Base-by-base conservation (phyloP, 805 yeast species). In the Zygotorulaspora danielsina region DNA sequence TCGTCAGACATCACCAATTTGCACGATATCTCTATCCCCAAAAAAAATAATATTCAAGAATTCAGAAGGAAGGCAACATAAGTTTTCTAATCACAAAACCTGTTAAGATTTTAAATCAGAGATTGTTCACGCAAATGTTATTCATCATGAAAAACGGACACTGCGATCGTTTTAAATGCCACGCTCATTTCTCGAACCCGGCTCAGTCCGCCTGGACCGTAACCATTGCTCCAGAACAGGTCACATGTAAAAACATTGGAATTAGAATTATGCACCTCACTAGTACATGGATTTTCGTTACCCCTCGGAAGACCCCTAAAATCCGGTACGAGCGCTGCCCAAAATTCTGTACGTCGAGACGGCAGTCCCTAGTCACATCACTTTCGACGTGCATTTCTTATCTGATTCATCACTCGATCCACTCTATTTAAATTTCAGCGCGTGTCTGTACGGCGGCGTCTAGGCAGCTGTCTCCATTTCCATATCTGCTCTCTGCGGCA, bases 61-160 rank as follows among this genome's bases (percentile, higher is more conserved):
- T 32, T 62, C 67, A 63, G 67, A 60, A 62, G 67, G 67, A 63
- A 63, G 65, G 67, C 67, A 63, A 62, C 67, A 61, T 56, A 53
- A 48, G 59, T 54, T 60, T 63, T 59, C 50, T 60, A 61, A 61
- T 60, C 64, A 49, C 52, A 45, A 41, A 49, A 51, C 47, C 51
- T 44, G 35, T 37, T 38, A 30, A 31, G 33, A 33, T 46, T 45
- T 50, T 54, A 48, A 39, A 40, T 62, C 67, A 63, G 65, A 63
- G 67, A 63, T 63, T 63, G 67, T 63, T 63, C 67, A 62, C 66
- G 51, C 58, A 46, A 51, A 54, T 55, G 61, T 60, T 57, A 55
- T 55, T 62, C 66, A 62, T 62, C 66, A 62, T 52, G 49, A 48
- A 45, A 42, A 39, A 25, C 18, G 24, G 18, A 19, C 15, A 19